A percentile compares a stretch with the other conserved stretches of the same genome.
Conservation (phyloP, 345 rosid genomes). For the Populus tremula region DNA sequence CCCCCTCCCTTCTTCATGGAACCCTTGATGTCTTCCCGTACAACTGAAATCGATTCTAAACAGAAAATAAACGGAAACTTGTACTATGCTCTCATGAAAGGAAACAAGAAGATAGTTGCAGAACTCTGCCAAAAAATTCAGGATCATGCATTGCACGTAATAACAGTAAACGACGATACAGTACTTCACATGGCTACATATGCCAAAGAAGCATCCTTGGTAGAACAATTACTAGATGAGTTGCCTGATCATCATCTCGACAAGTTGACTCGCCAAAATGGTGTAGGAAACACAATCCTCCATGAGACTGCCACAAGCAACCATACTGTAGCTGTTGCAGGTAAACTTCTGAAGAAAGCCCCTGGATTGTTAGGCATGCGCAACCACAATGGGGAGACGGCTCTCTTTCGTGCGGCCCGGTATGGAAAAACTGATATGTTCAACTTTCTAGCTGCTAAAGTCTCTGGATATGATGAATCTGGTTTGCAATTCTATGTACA, state of each 20-base stretch:
- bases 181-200: conserved; percentile 10
- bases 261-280: conserved; percentile 5
- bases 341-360: neutral
- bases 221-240: neutral
- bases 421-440: neutral
- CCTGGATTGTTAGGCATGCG: conserved; percentile 8
- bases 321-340: neutral
- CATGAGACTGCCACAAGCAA: neutral
- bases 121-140: neutral
- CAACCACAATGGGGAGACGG: conserved; percentile 3
- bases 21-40: neutral
- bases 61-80: conserved; percentile 1
- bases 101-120: neutral
- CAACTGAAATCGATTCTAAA: neutral
- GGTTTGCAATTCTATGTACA: neutral
- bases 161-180: conserved; percentile 1
- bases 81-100: conserved; percentile 1
- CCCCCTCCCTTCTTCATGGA: too few species aligned
- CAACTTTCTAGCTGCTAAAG: conserved; percentile 1
- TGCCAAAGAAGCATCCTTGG: conserved; percentile 1
- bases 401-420: conserved; percentile 3
- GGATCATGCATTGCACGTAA: conserved; percentile 3
- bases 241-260: neutral
- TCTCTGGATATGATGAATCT: neutral
- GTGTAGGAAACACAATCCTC: neutral